A percentile compares a stretch with the other conserved stretches of the same genome.
These are phyloP conservation scores for Asterella californica DNA, from an alignment of 225 moss, liverwort and hornwort species.

Conservation along the genomic window DNA sequence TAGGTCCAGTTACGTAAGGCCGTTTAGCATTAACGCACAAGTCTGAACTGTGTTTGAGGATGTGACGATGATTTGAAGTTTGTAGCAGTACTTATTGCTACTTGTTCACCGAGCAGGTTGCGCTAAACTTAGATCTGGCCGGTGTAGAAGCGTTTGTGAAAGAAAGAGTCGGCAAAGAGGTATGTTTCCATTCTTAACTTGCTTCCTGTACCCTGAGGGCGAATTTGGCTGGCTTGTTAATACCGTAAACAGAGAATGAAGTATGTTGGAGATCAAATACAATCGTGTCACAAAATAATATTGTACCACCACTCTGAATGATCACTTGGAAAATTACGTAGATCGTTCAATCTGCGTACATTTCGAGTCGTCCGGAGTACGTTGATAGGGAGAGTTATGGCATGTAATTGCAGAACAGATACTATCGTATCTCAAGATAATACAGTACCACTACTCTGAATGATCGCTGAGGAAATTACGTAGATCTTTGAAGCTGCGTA, in stretches of 20 bases:
- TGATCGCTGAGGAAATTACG: not conserved
- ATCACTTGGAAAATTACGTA: too few species aligned
- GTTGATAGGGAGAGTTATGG: too few species aligned
- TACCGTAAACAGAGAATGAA: not conserved
- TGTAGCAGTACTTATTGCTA: not conserved
- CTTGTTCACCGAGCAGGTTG: constrained; percentile 55
- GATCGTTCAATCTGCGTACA: too few species aligned
- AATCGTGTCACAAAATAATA: too few species aligned
- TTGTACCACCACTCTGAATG: too few species aligned
- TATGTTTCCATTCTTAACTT: constrained; percentile 10
- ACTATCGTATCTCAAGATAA: too few species aligned
- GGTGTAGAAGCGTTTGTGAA: constrained; percentile 90
- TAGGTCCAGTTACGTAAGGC: too few species aligned
- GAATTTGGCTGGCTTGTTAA: too few species aligned
- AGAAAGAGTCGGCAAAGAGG: constrained; percentile 93
- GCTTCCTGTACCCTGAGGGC: not conserved
- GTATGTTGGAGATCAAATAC: not conserved
- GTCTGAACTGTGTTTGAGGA: not conserved
- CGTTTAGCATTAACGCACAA: not conserved
- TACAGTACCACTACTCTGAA: too few species aligned
- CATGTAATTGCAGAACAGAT: too few species aligned
- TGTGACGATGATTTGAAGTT: not conserved
- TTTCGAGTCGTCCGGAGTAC: too few species aligned
- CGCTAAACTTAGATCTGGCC: constrained; percentile 89
- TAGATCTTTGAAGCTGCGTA: not conserved